Base-by-base conservation (phyloP, 306 rosid species). In the Senna siamea region DNA sequence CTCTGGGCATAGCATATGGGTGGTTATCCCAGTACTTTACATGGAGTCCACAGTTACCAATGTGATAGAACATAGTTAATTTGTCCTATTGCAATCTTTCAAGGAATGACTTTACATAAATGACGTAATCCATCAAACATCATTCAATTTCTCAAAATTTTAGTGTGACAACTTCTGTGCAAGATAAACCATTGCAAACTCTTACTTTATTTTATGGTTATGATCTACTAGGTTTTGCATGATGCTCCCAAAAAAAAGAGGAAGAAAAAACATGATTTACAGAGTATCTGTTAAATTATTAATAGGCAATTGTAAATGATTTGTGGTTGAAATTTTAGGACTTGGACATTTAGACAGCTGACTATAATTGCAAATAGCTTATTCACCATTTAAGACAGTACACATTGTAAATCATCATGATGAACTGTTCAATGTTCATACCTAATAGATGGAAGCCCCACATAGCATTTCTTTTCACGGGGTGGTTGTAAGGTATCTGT, bases 11-110 rank as follows among this genome's bases (percentile, higher is more conserved):
- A 40, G 28, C 32, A 0, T 18, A 40, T 61, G 60, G 8, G 13
- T 26, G 63, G 37, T 57, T 14, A 15, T 7, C 43, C 22, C 7
- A 6, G 0, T 32, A 58, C 11, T 15, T 32, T 10, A 58, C 30
- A 20, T 15, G 13, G 41, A 34, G 43, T 28, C 10, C 65, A 58
- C 60, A 32, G 56, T 46, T 60, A 52, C 63, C 66, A 67, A 41
- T 41, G 63, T 59, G 63, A 26, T 60, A 17, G 57, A 43, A 66
- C 59, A 66, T 28, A 57, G 78, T 62, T 72, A 19, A 41, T 26
- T 38, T 66, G 47, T 56, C 59, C 15, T 56, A 10, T 56, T 26
- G 18, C 20, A 23, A 10, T 22, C 23, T 26, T 56, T 56, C 13
- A 5, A 63, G 0, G 18, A 48, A 51, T 41, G 61, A 56, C 2